Evolutionary conservation across 139 green algal species (phyloP).

Genomic region (Chlamydomonas eustigma): DNA sequence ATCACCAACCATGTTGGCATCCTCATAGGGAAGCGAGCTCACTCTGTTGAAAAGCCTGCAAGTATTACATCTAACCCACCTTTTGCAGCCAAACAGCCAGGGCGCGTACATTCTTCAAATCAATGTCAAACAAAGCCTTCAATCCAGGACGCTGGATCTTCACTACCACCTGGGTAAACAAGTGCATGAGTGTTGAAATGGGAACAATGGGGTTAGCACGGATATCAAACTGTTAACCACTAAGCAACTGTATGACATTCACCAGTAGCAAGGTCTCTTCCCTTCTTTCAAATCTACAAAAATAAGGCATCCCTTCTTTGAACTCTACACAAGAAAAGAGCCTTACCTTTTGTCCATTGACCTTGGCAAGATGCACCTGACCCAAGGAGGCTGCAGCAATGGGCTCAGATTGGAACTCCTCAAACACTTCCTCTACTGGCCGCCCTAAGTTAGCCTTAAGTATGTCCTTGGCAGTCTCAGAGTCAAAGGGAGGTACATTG

Average conservation of each 20-base stretch:
- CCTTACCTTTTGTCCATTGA: slow-evolving; percentile 63
- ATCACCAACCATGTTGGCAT: too few species aligned
- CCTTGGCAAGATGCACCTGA: slow-evolving; percentile 82
- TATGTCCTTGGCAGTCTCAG: slow-evolving; percentile 70
- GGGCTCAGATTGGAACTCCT: slow-evolving; percentile 75
- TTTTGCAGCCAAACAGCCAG: slow-evolving; percentile 60
- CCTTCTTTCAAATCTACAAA: too few species aligned
- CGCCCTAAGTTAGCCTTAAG: slow-evolving; percentile 78
- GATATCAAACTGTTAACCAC: too few species aligned
- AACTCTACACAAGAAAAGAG: too few species aligned
- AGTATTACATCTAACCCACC: slow-evolving; percentile 3
- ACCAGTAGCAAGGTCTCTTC: too few species aligned
- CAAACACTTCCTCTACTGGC: slow-evolving; percentile 72
- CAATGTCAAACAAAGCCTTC: slow-evolving; percentile 77
- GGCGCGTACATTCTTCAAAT: slow-evolving; percentile 83
- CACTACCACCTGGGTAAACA: slow-evolving; percentile 87
- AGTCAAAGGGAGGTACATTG: slow-evolving; percentile 91
- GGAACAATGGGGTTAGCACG: background rate
- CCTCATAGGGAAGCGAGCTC: too few species aligned
- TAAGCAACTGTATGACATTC: too few species aligned
- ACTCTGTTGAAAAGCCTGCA: too few species aligned
- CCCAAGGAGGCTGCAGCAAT: slow-evolving; percentile 94
- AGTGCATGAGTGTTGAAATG: too few species aligned
- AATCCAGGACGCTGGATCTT: slow-evolving; percentile 97
- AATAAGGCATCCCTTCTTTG: too few species aligned